phyloP scores from a whole-genome alignment of 192 early-diverging fungal species.

The Phycomyces blakesleeanus region DNA sequence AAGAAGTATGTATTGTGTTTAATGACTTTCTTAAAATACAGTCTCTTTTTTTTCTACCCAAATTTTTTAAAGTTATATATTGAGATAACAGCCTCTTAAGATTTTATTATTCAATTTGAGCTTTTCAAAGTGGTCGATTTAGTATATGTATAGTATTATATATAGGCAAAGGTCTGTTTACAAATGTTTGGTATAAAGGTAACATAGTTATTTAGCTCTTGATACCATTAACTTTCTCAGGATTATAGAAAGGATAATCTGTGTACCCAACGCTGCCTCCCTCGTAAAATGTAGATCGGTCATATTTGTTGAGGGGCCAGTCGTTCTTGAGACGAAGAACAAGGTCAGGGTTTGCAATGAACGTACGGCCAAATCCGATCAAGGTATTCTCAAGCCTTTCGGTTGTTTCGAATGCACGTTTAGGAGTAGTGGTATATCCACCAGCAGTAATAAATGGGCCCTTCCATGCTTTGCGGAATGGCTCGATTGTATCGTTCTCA shows the following conservation, averaged over 20 bases:
- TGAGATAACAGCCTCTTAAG: no score
- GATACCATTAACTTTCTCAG: neutral
- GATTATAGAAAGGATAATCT: constrained; percentile 30
- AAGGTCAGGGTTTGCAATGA: constrained; percentile 38
- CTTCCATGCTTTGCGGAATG: constrained; percentile 13
- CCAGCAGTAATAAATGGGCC: constrained; percentile 21
- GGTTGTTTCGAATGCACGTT: constrained; percentile 1
- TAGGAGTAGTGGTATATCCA: constrained; percentile 15
- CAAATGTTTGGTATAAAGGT: no score
- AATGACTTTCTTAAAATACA: no score
- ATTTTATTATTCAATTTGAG: no score
- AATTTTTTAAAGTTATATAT: no score
- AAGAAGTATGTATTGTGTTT: no score
- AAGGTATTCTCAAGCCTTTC: constrained; percentile 21
- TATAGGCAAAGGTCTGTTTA: no score
- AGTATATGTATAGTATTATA: no score
- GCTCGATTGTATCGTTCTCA: constrained; percentile 11
- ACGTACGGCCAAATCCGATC: constrained; percentile 29
- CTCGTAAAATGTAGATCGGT: constrained; percentile 27
- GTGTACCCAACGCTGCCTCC: constrained; percentile 20
- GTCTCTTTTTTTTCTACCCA: no score
- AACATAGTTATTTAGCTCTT: no score
- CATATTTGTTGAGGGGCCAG: constrained; percentile 23
- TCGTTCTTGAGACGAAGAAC: constrained; percentile 23
- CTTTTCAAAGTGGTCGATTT: no score